These are phyloP conservation scores for Rhodosporidiobolus odoratus DNA, from an alignment of 768 basidiomycete species.

Conservation along the genomic window DNA sequence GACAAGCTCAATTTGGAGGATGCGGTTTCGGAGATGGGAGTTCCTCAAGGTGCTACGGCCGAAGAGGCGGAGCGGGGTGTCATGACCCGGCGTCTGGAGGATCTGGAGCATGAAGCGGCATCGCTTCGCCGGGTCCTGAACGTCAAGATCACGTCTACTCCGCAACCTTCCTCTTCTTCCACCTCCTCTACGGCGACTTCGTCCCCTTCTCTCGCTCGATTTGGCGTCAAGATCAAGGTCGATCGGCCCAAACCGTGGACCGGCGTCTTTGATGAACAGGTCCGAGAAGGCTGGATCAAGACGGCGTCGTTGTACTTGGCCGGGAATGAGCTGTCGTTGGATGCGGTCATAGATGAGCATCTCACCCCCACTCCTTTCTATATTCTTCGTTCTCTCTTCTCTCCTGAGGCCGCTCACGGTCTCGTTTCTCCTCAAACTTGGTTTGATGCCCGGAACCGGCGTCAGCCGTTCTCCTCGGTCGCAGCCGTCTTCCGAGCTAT, in stretches of 20 bases:
- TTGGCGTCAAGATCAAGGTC: not conserved
- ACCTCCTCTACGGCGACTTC: not conserved
- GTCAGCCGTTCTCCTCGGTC: not conserved
- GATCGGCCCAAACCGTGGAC: not conserved
- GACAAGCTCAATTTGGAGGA: too few relatives aligned
- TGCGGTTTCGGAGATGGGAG: too few relatives aligned
- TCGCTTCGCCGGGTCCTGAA: too few relatives aligned
- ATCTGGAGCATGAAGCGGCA: too few relatives aligned
- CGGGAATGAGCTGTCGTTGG: not conserved
- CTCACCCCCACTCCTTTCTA: not conserved
- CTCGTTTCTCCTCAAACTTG: not conserved
- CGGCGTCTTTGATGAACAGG: not conserved
- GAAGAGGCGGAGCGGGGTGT: too few relatives aligned
- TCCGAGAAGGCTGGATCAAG: not conserved
- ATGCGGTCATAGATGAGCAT: not conserved
- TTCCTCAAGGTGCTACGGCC: too few relatives aligned
- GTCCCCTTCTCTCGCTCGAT: not conserved
- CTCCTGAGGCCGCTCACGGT: not conserved
- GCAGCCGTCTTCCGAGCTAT: not conserved
- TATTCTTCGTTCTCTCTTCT: conserved; percentile 2
- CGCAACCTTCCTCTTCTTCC: too few relatives aligned
- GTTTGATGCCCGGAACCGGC: conserved; percentile 1
- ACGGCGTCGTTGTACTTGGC: not conserved
- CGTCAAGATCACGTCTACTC: too few relatives aligned
- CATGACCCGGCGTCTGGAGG: too few relatives aligned